These are phyloP conservation scores for Fusarium sp. DNA, from an alignment of 2,329 filamentous ascomycete genomes.

Conservation along the genomic window DNA sequence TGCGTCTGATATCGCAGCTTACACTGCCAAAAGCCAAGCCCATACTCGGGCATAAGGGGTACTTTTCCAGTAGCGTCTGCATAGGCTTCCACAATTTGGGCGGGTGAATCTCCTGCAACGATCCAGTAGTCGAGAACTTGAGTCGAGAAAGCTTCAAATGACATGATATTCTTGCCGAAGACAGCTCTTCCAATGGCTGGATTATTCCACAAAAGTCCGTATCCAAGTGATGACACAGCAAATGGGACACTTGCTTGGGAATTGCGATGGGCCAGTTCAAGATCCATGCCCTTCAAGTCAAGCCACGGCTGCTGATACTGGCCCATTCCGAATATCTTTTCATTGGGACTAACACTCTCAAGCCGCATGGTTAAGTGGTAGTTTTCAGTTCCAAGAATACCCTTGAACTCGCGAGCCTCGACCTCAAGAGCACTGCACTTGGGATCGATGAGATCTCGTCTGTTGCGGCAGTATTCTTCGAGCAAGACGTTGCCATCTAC, in stretches of 20 bases:
- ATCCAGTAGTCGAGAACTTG: conserved; percentile 72
- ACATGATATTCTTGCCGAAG: conserved; percentile 69
- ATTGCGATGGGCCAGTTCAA: conserved; percentile 74
- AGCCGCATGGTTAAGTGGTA: conserved; percentile 69
- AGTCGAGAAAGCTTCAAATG: conserved; percentile 70
- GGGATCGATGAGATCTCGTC: conserved; percentile 61
- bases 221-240: conserved; percentile 67
- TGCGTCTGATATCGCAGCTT: conserved; percentile 74
- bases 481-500: conserved; percentile 44
- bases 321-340: conserved; percentile 76
- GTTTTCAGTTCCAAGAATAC: conserved; percentile 59
- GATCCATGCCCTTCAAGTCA: conserved; percentile 70
- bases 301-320: conserved; percentile 74
- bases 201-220: conserved; percentile 75
- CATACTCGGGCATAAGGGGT: conserved; percentile 76
- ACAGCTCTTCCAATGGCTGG: conserved; percentile 70
- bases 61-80: conserved; percentile 66
- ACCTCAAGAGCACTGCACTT: conserved; percentile 68
- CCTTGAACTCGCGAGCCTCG: conserved; percentile 67
- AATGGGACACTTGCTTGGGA: conserved; percentile 75
- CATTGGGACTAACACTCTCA: conserved; percentile 63
- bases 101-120: conserved; percentile 66
- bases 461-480: conserved; percentile 49
- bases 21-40: conserved; percentile 75
- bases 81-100: conserved; percentile 67